Base-by-base conservation (phyloP, 495 filamentous ascomycete species). In the Penicillium diatomitis region DNA sequence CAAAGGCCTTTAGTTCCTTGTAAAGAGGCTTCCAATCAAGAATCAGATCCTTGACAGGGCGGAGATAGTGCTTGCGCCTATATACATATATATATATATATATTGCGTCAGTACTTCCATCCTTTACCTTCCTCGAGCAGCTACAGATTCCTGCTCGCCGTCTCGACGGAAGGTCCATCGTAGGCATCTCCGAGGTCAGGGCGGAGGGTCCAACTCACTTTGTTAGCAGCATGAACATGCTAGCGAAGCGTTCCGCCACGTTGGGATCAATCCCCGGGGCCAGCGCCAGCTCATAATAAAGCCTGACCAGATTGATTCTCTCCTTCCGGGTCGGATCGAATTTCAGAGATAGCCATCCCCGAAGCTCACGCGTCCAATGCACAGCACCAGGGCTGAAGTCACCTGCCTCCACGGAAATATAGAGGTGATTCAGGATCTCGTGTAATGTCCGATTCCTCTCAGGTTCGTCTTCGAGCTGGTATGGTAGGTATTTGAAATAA, bases 321-420 rank as follows among this genome's bases (percentile, higher is more conserved):
- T 91, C 82, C 51, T 81, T 82, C 47, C 84, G 78, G 39, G 90
- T 87, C 49, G 92, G 86, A 68, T 97, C 94, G 62, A 96, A 99
- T 70, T 99, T 99, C 61, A 97, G 78, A 6, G 84, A 84, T 28
- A 99, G 74, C 94, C 92, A 99, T 69, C 86, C 89, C 61, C 88
- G 79, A 20, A 99, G 82, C 75, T 97, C 91, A 56, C 92, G 81
- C 46, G 92, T 96, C 94, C 94, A 99, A 67, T 97, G 90, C 20
- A 95, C 76, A 8, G 92, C 92, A 10, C 92, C 94, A 0, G 92
- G 87, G 44, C 84, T 79, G 66, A 97, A 97, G 64, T 99, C 94
- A 33, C 95, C 89, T 10, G 92, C 84, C 63, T 88, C 83, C 51
- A 97, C 78, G 30, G 90, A 77, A 59, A 95, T 84, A 61, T 95